A percentile compares a stretch with the other conserved stretches of the same genome.
phyloP scores from a whole-genome alignment of 495 filamentous ascomycete genomes.

The Trichoderma gamsii region DNA sequence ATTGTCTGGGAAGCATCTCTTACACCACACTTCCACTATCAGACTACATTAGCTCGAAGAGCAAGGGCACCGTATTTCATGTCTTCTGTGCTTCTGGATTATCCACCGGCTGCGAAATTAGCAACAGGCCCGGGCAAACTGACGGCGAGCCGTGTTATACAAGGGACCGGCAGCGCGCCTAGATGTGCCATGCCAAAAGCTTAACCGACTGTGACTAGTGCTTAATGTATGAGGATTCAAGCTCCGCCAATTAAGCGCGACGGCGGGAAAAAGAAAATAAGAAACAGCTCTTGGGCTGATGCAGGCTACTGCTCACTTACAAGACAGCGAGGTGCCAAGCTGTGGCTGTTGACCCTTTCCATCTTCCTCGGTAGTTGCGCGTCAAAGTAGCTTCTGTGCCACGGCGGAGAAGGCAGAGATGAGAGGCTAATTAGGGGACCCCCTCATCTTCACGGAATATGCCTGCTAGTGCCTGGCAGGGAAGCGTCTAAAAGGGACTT shows the following conservation, averaged over 20 bases:
- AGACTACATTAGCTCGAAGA: too few species aligned
- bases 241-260: neutral
- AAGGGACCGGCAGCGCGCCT: too few species aligned
- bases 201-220: neutral
- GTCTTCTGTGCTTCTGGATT: neutral
- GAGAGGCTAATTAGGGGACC: constrained; percentile 3
- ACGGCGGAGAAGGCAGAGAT: neutral
- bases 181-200: neutral
- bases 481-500: neutral
- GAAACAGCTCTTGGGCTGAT: neutral
- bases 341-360: neutral
- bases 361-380: neutral
- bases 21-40: too few species aligned
- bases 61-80: too few species aligned
- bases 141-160: too few species aligned
- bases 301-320: too few species aligned
- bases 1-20: neutral
- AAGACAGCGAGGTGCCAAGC: neutral
- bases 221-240: too few species aligned
- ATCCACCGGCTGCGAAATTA: neutral
- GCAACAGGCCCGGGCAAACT: neutral
- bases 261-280: neutral
- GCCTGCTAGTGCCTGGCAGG: constrained; percentile 13
- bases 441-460: constrained; percentile 4
- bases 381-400: neutral